Evolutionary conservation across 1,284 basidiomycete genomes (phyloP), one percentile per base, ranked within the genome.

Genomic region (Malassezia globosa): DNA sequence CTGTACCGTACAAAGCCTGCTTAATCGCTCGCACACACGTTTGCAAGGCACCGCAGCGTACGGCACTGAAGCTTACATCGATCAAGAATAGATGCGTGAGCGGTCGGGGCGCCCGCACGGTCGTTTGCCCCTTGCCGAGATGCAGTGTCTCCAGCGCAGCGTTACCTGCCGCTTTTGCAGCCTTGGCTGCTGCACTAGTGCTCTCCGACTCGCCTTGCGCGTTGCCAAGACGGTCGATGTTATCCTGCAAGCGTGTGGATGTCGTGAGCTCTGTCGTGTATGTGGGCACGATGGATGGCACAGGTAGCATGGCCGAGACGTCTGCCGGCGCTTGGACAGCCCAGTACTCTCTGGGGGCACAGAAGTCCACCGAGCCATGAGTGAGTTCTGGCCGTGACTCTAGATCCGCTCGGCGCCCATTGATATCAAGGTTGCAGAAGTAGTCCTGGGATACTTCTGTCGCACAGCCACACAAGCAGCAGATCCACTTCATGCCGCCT

Each of bases 341-440:
- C 85, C 87, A 90, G 72, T 97, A 97, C 48, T 83, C 82, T 55
- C 81, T 77, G 0, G 85, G 80, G 4, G 92, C 90, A 13, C 77
- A 75, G 62, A 96, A 94, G 72, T 97, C 94, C 51, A 96, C 80
- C 0, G 88, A 92, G 7, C 94, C 94, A 68, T 82, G 82, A 59
- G 81, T 83, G 14, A 99, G 76, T 72, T 99, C 94, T 2, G 85
- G 85, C 6, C 89, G 80, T 52, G 85, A 77, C 23, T 80, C 74
- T 59, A 88, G 82, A 72, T 97, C 92, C 40, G 90, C 74, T 22
- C 92, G 80, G 63, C 84, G 77, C 24, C 85, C 79, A 61, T 82
- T 84, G 35, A 81, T 79, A 60, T 90, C 85, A 29, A 96, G 76
- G 62, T 85, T 83, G 62, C 81, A 84, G 68, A 88, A 95, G 74